Evolutionary conservation across 768 basidiomycete genomes (phyloP).

Genomic region (Russula lepida): DNA sequence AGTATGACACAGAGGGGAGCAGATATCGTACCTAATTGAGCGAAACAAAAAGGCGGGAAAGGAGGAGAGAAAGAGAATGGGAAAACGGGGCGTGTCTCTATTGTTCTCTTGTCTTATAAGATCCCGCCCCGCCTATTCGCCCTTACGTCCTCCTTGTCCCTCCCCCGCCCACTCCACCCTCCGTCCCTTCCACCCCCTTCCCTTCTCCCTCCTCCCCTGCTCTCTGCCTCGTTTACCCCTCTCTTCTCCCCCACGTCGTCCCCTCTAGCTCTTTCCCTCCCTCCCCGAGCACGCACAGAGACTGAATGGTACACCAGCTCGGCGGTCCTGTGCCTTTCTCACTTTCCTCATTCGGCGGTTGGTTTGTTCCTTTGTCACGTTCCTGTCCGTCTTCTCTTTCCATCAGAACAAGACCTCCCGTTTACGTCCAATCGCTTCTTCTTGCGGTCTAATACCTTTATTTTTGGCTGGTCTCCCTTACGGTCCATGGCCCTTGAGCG

Average conservation of each 20-base stretch:
- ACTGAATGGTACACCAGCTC: background rate
- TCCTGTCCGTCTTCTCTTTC: background rate
- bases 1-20: background rate
- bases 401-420: constrained; percentile 15
- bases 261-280: background rate
- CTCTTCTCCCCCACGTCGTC: background rate
- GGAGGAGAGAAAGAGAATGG: background rate
- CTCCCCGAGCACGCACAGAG: background rate
- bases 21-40: constrained; percentile 19
- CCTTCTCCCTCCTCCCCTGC: background rate
- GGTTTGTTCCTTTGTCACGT: constrained; percentile 6
- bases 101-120: constrained; percentile 22
- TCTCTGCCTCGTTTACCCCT: background rate
- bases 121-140: background rate
- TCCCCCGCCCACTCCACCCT: background rate
- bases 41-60: constrained; percentile 18
- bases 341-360: constrained; percentile 8
- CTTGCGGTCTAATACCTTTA: background rate
- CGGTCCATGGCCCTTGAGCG: background rate
- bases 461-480: background rate
- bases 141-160: background rate
- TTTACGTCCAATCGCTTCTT: background rate
- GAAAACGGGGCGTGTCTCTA: background rate
- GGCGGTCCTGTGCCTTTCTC: background rate
- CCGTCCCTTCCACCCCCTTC: background rate